Base-by-base conservation (phyloP, 2,329 filamentous ascomycete species). In the Proliferodiscus dingleyae region DNA sequence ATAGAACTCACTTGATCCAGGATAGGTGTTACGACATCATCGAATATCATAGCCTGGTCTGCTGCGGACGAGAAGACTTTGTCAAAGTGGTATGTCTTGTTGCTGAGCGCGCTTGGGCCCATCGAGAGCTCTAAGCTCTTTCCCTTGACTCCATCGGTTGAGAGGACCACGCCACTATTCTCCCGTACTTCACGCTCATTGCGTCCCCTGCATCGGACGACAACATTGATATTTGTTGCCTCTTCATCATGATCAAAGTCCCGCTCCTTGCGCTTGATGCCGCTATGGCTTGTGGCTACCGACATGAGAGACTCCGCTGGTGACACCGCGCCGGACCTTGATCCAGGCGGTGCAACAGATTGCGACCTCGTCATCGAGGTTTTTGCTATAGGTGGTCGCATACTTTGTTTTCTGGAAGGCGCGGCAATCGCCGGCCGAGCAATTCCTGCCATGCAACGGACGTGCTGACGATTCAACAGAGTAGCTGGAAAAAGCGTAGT, bases 221-320 rank as follows among this genome's bases (percentile, higher is more conserved):
- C 90, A 37, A 98, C 93, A 64, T 94, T 93, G 68, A 98, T 98
- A 64, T 96, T 98, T 6, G 91, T 97, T 66, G 95, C 89, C 58
- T 90, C 83, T 41, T 78, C 77, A 24, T 87, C 81, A 5, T 77
- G 66, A 36, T 91, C 90, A 61, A 84, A 91, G 29, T 94, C 87
- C 61, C 87, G 80, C 58, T 93, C 87, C 66, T 95, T 95, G 61
- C 90, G 83, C 72, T 96, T 95, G 36, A 73, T 75, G 19, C 81
- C 79, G 24, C 75, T 67, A 40, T 75, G 73, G 24, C 71, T 65
- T 10, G 68, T 64, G 9, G 66, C 66, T 29, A 74, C 67, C 3
- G 85, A 85, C 42, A 77, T 74, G 18, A 87, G 63, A 6, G 86
- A 87, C 37, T 81, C 80, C 49, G 85, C 78, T 4, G 89, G 87